Evolutionary conservation across 257 asterid genomes (phyloP).

Genomic region (Cinchona pubescens): DNA sequence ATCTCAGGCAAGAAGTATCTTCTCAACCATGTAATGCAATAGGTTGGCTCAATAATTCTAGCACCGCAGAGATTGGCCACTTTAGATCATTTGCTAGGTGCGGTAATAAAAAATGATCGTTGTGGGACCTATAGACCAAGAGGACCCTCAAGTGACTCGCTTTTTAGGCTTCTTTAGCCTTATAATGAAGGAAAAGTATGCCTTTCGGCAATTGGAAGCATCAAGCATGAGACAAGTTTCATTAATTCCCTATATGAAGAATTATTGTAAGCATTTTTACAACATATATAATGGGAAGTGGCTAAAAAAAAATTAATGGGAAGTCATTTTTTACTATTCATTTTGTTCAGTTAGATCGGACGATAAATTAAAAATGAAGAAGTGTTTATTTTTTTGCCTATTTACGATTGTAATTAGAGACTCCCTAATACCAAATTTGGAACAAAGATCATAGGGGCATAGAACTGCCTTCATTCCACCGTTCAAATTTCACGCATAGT

Average conservation of each 20-base stretch:
- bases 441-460: slow-evolving; percentile 6
- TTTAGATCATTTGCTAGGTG: slow-evolving; percentile 15
- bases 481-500: background rate
- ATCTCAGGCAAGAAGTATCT: background rate
- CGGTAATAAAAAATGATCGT: background rate
- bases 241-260: background rate
- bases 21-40: background rate
- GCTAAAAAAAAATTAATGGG: no score
- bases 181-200: slow-evolving; percentile 17
- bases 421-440: no score
- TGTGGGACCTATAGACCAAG: slow-evolving; percentile 13
- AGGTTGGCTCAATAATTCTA: slow-evolving; percentile 22
- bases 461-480: background rate
- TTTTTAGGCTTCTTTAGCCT: slow-evolving; percentile 17
- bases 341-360: no score
- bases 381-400: no score
- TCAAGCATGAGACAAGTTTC: slow-evolving; percentile 9
- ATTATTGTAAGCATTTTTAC: slow-evolving; percentile 12
- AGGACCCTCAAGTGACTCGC: background rate
- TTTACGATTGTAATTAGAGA: no score
- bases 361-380: no score
- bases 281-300: no score
- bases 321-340: no score
- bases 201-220: slow-evolving; percentile 43
- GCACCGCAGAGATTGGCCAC: background rate